A percentile compares a stretch with the other conserved stretches of the same genome.
Evolutionary conservation across 225 moss, liverwort and hornwort genomes (phyloP).

Genomic region (Physcomitrellopsis africana): DNA sequence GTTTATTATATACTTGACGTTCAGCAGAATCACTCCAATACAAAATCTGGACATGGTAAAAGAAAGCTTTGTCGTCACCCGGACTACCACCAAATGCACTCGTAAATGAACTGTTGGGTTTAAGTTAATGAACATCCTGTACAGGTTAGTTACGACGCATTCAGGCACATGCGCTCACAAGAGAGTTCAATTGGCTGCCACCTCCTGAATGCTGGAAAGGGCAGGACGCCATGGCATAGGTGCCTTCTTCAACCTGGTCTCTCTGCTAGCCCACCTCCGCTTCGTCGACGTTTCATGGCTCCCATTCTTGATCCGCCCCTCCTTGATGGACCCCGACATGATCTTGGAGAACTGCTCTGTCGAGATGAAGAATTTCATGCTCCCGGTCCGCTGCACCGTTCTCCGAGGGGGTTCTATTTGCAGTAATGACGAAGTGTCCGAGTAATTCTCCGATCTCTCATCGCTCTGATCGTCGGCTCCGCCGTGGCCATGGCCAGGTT

Average conservation of each 20-base stretch:
- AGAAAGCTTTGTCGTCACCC: not conserved
- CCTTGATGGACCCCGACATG: constrained; percentile 65
- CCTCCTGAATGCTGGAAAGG: constrained; percentile 58
- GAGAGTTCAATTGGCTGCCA: constrained; percentile 44
- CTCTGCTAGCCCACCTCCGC: constrained; percentile 16
- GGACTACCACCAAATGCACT: no score
- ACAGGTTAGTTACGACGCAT: no score
- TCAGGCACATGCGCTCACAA: constrained; percentile 27
- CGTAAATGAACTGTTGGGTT: no score
- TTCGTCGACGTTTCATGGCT: not conserved
- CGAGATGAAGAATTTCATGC: constrained; percentile 90
- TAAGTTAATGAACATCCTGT: no score
- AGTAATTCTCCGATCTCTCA: not conserved
- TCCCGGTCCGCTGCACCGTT: constrained; percentile 46
- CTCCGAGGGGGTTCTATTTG: constrained; percentile 33
- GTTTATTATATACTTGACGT: no score
- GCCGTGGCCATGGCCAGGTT: constrained; percentile 35
- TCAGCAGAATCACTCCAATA: not conserved
- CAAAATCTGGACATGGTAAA: not conserved
- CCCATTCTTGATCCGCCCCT: constrained; percentile 21
- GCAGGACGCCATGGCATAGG: constrained; percentile 50
- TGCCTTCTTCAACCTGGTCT: constrained; percentile 23
- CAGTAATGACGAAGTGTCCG: constrained; percentile 43
- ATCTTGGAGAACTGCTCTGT: constrained; percentile 85
- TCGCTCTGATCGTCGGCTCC: not conserved